Evolutionary conservation across 2,329 filamentous ascomycete species (phyloP), one percentile per base, ranked within the genome.

Genomic region (Fusarium humuli): DNA sequence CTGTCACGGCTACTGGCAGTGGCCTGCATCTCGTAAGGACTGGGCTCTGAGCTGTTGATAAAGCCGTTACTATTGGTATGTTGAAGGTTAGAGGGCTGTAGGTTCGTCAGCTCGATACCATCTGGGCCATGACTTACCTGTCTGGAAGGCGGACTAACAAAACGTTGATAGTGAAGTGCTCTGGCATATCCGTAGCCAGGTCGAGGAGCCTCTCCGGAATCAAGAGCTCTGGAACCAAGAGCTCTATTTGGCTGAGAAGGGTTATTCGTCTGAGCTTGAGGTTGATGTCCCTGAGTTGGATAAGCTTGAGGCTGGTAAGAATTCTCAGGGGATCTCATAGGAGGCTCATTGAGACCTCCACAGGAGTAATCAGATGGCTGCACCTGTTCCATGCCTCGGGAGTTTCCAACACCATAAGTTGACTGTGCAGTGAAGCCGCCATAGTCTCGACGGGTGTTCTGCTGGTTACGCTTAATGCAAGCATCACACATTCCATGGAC

Each of bases 51-150:
- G 23, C 23, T 40, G 49, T n/a, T 53, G 18, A n/a, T 6, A 52
- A 34, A 37, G 34, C 34, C 6, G 18, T 37, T 37, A 37, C 18
- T 37, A 10, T 30, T 30, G 29, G 29, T 5, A 30, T n/a, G n/a
- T n/a, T n/a, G 49, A 29, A n/a, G 34, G 13, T 42, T 29, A 22
- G 8, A 49, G 8, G 41, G 18, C 61, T 67, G 63, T 2, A 61
- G 20, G 34, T 42, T 27, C 2, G 48, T 67, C 29, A 66, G 48
- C 27, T 67, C 27, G 18, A 46, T 67, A 37, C 56, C 62, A 6
- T 9, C 22, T 40, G 13, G 18, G 45, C 40, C 20, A 5, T 22
- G 9, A 50, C 44, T 45, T 67, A 66, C 55, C 55, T 66, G 55
- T 30, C 16, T 22, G 37, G 44, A 40, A 12, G 40, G 25, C 30